phyloP scores from a whole-genome alignment of 177 flowering plant species.

The Vitis hybrid region DNA sequence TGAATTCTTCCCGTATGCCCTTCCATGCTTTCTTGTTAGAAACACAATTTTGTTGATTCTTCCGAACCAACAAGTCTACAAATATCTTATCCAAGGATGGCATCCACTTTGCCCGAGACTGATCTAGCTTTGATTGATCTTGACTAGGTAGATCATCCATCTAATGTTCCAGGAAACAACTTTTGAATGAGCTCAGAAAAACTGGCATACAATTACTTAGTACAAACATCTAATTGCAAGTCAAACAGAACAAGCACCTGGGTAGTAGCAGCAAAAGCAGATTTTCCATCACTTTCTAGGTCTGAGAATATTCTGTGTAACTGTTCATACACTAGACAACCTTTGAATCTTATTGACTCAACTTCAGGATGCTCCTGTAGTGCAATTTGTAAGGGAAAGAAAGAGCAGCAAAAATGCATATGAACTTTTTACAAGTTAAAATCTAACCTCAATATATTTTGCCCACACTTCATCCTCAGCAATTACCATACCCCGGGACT shows the following conservation, averaged over 20 bases:
- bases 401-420: background rate
- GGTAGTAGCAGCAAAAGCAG: background rate
- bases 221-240: background rate
- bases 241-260: background rate
- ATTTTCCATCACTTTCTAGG: background rate
- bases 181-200: background rate
- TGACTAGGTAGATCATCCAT: background rate
- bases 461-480: constrained; percentile 1
- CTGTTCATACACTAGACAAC: background rate
- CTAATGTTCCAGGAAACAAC: background rate
- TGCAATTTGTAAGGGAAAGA: background rate
- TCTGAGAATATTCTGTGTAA: background rate
- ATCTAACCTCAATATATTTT: background rate
- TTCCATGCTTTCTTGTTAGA: constrained; percentile 7
- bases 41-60: background rate
- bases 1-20: background rate
- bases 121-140: constrained; percentile 3
- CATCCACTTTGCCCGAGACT: constrained; percentile 5
- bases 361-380: background rate
- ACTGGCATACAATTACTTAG: background rate
- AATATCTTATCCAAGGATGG: constrained; percentile 3
- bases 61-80: constrained; percentile 2
- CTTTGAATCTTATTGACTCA: background rate
- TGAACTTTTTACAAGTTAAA: background rate
- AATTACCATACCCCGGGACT: background rate